phyloP scores from a whole-genome alignment of 306 rosid genomes.

The Malus asiatica region DNA sequence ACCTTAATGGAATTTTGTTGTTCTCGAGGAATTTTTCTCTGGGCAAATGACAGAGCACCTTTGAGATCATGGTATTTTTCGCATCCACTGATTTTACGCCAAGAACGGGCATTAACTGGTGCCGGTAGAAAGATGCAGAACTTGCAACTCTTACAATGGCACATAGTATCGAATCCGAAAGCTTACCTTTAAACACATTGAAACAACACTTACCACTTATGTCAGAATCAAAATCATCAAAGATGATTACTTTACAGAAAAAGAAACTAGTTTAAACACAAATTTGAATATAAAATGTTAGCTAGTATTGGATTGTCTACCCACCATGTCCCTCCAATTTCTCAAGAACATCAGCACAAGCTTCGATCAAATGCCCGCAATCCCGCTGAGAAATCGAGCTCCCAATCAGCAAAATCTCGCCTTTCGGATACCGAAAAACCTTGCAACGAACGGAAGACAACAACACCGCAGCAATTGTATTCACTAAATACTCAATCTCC shows the following conservation, averaged over 20 bases:
- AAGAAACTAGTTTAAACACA: neutral
- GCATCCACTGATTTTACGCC: constrained; percentile 4
- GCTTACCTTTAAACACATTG: constrained; percentile 18
- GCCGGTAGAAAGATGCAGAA: constrained; percentile 21
- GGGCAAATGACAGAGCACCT: constrained; percentile 21
- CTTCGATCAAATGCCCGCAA: constrained; percentile 17
- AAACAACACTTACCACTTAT: neutral
- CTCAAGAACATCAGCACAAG: constrained; percentile 14
- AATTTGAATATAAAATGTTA: neutral
- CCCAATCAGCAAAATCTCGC: constrained; percentile 25
- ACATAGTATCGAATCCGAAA: constrained; percentile 8
- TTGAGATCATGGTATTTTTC: constrained; percentile 4
- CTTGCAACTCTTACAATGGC: constrained; percentile 20
- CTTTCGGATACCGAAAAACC: constrained; percentile 10
- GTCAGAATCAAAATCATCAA: neutral
- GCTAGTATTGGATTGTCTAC: neutral
- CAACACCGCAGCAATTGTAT: constrained; percentile 20
- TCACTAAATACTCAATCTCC: constrained; percentile 8
- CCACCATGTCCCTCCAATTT: constrained; percentile 28
- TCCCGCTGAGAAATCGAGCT: constrained; percentile 22
- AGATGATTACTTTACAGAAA: neutral
- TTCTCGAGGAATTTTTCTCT: neutral
- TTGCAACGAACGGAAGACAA: constrained; percentile 23
- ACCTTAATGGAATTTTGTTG: constrained; percentile 26
- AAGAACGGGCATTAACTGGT: constrained; percentile 5